Evolutionary conservation across 768 basidiomycete species (phyloP).

Genomic region (Pleurotus tuoliensis): DNA sequence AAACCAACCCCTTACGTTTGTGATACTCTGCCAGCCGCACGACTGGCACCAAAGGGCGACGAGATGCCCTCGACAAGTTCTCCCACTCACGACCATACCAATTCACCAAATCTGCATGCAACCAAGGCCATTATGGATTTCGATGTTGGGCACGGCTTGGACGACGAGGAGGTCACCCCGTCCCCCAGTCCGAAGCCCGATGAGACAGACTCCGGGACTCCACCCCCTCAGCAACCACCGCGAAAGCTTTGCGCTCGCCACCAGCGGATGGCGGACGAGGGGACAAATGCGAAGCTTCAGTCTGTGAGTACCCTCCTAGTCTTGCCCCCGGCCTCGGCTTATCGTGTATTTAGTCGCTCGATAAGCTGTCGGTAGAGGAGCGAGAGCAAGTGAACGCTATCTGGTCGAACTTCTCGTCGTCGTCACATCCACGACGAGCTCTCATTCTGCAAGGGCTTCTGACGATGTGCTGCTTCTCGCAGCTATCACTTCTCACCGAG

Average conservation of each 20-base stretch:
- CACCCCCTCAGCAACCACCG: constrained; percentile 30
- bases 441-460: constrained; percentile 95
- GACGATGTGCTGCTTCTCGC: constrained; percentile 99
- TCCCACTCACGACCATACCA: neutral
- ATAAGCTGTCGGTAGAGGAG: constrained; percentile 81
- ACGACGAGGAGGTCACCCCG: constrained; percentile 37
- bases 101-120: neutral
- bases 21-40: constrained; percentile 67
- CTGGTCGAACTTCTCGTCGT: constrained; percentile 96
- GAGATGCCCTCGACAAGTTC: constrained; percentile 12
- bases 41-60: constrained; percentile 32
- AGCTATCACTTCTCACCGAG: constrained; percentile 93
- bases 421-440: constrained; percentile 84
- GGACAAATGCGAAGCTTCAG: constrained; percentile 88
- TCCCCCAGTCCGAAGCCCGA: constrained; percentile 29
- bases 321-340: neutral
- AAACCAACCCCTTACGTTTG: constrained; percentile 47
- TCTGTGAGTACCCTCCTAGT: constrained; percentile 47
- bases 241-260: constrained; percentile 90
- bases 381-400: constrained; percentile 85
- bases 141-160: constrained; percentile 15
- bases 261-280: constrained; percentile 95
- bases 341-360: constrained; percentile 66
- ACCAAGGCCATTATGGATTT: constrained; percentile 8
- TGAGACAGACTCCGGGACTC: constrained; percentile 9